Evolutionary conservation across 345 rosid species (phyloP), one percentile per base, ranked within the genome.

Genomic region (Lepidium didymum): DNA sequence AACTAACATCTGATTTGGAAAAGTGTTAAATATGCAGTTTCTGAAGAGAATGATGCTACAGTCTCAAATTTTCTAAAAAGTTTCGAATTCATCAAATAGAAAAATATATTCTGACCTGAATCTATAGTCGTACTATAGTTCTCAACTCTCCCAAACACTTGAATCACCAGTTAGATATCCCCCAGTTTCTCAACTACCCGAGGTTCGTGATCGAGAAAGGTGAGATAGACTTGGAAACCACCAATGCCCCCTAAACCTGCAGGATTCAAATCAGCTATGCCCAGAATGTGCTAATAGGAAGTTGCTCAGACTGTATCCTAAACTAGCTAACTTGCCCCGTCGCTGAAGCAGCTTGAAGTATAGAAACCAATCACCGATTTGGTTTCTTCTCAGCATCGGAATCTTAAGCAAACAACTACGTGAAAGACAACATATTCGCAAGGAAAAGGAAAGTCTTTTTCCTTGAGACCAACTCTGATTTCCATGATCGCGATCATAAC

Each of bases 211-310:
- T 70, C 4, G 62, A 42, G 53, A 52, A 64, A 67, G 44, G 45
- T 42, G 54, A 16, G 63, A 74, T 69, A 33, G 53, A 38, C 40
- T 13, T 54, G 75, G 54, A 76, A 58, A 80, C 67, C 74, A 43
- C 37, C 72, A 21, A 19, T 54, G 73, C 56, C 79, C 42, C 42
- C 68, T 77, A 79, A 68, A 84, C 91, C 94, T 86, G 94, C 90
- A 84, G 81, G 78, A 77, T 61, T 64, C 72, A 81, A 76, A 81
- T 62, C 70, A 69, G 75, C 86, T 76, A 81, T 78, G 79, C 87
- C 89, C 80, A 83, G 64, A 45, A 42, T 75, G 58, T 76, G 80
- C 79, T 82, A 76, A 57, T 7, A 73, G 3, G 25, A 35, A 23
- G 57, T 46, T 68, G 7, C 44, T 67, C 33, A 54, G 34, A 56